phyloP scores from a whole-genome alignment of 2,329 filamentous ascomycete genomes.

The Cercospora zeina region DNA sequence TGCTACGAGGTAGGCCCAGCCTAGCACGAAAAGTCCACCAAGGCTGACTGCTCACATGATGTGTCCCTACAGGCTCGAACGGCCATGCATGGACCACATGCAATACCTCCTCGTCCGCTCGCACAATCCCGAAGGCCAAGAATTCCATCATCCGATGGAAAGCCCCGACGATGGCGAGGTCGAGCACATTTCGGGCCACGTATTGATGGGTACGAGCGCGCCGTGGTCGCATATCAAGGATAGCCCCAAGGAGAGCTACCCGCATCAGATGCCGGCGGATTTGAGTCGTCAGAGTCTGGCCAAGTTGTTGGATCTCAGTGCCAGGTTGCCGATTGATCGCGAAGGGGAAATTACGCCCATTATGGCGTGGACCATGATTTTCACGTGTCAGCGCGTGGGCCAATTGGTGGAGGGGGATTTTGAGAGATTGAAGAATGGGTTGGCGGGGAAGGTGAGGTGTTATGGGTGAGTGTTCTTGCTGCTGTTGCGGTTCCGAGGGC shows the following conservation, averaged over 20 bases:
- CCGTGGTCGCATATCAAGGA: conserved; percentile 64
- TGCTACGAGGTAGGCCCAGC: conserved; percentile 24
- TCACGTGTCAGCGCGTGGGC: conserved; percentile 67
- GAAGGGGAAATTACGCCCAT: conserved; percentile 92
- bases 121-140: conserved; percentile 46
- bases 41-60: conserved; percentile 33
- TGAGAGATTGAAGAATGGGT: conserved; percentile 34
- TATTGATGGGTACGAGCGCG: conserved; percentile 88
- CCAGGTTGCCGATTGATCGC: conserved; percentile 66
- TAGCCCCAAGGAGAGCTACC: conserved; percentile 58
- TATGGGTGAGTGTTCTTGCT: conserved; percentile 92
- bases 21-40: conserved; percentile 25
- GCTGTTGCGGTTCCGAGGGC: too few species aligned
- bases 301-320: conserved; percentile 81
- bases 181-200: conserved; percentile 73
- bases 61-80: conserved; percentile 67
- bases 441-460: conserved; percentile 80
- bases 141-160: conserved; percentile 42
- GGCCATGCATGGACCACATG: conserved; percentile 88
- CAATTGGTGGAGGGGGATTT: conserved; percentile 51
- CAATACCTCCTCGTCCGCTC: conserved; percentile 69
- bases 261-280: conserved; percentile 72
- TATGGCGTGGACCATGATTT: conserved; percentile 86
- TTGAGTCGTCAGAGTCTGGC: conserved; percentile 73
- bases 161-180: conserved; percentile 55